phyloP scores from a whole-genome alignment of 192 early-diverging fungal species.

The Pilaira anomala region DNA sequence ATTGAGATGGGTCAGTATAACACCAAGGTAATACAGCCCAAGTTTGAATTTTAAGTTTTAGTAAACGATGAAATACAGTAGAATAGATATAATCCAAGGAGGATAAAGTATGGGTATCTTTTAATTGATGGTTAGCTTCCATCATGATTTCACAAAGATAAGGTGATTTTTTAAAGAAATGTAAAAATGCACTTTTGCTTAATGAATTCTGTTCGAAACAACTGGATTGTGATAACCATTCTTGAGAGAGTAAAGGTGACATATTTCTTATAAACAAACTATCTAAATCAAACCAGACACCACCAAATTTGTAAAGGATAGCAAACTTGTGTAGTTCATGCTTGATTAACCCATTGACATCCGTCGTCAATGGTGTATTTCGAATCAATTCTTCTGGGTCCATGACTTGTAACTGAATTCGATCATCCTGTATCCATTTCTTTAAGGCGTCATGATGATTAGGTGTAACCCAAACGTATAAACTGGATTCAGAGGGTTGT shows the following conservation, averaged over 20 bases:
- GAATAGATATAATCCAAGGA: conserved; percentile 12
- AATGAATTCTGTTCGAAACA: conserved; percentile 11
- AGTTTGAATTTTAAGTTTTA: conserved; percentile 28
- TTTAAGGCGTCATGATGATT: conserved; percentile 2
- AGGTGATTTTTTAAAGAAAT: conserved; percentile 27
- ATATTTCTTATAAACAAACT: conserved; percentile 28
- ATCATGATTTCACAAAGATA: conserved; percentile 34
- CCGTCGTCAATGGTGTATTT: not conserved
- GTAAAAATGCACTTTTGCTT: conserved; percentile 17
- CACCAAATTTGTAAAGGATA: conserved; percentile 29
- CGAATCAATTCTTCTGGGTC: not conserved
- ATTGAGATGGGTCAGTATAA: conserved; percentile 33
- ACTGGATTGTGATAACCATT: conserved; percentile 29
- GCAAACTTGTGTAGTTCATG: conserved; percentile 16
- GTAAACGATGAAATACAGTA: conserved; percentile 20
- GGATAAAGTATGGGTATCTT: not conserved
- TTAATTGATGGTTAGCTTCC: not conserved
- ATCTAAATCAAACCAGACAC: conserved; percentile 34
- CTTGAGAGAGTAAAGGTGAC: conserved; percentile 26
- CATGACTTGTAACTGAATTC: not conserved
- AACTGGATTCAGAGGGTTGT: conserved; percentile 11
- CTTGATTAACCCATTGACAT: not conserved
- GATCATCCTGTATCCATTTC: not conserved
- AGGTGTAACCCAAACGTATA: conserved; percentile 22
- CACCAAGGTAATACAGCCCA: conserved; percentile 40